Conservation (phyloP, 805 yeast species). For the Saccharomycopsis malanga region DNA sequence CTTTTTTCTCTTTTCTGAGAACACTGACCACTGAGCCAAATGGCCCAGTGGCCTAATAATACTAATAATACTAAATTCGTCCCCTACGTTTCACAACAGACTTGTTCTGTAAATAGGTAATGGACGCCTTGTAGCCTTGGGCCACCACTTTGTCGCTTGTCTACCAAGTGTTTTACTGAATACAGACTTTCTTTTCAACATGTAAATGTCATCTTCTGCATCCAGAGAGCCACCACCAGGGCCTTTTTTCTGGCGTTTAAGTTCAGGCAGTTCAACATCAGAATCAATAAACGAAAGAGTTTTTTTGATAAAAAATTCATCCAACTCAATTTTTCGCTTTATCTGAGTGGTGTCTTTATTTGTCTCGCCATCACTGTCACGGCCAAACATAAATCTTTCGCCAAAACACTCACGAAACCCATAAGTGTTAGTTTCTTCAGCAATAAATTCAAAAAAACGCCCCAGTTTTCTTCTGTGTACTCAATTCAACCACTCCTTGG, state of each 20-base stretch:
- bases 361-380: not conserved
- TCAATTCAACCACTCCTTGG: constrained; percentile 36
- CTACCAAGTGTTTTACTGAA: constrained; percentile 5
- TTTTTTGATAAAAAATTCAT: constrained; percentile 49
- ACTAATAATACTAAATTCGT: too few relatives aligned
- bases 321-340: constrained; percentile 35
- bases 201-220: constrained; percentile 1
- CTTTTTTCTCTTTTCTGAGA: too few relatives aligned
- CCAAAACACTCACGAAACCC: constrained; percentile 28
- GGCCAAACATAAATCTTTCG: constrained; percentile 20
- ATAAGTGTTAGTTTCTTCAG: constrained; percentile 36
- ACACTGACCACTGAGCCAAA: too few relatives aligned
- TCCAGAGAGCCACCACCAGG: constrained; percentile 1
- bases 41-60: too few relatives aligned
- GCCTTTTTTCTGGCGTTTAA: not conserved
- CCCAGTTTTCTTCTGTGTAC: constrained; percentile 48
- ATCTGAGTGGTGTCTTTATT: constrained; percentile 26
- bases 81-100: too few relatives aligned
- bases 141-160: constrained; percentile 39
- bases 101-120: constrained; percentile 44
- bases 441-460: constrained; percentile 64
- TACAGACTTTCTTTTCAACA: constrained; percentile 1
- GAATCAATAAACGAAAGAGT: constrained; percentile 45
- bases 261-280: constrained; percentile 15
- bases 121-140: constrained; percentile 47